Conservation (phyloP, 148 eudicot species). For the Euryodendron excelsum region DNA sequence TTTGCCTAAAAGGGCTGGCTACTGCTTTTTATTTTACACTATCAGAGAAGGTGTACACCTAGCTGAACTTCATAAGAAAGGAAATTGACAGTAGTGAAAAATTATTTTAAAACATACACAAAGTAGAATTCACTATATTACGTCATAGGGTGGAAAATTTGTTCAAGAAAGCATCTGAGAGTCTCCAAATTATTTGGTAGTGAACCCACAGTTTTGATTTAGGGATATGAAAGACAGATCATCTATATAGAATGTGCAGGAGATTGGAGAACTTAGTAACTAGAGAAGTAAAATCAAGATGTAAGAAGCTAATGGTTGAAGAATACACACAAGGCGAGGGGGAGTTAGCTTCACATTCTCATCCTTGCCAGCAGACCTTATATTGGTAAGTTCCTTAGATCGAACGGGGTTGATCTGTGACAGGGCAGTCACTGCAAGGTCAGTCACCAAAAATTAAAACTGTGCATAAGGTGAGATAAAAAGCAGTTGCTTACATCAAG, state of each 20-base stretch:
- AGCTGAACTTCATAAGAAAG: not conserved
- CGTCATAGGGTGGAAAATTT: not conserved
- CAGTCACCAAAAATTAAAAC: not conserved
- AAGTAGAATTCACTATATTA: not conserved
- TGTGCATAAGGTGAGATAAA: not conserved
- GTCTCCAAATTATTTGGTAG: not conserved
- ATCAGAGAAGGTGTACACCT: not conserved
- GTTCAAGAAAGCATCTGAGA: not conserved
- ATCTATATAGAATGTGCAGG: not conserved
- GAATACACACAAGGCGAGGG: constrained; percentile 78
- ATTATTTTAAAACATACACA: not conserved
- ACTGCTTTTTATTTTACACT: not conserved
- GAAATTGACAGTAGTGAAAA: not conserved
- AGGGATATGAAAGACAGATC: not conserved
- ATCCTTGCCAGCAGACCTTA: constrained; percentile 79
- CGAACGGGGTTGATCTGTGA: constrained; percentile 86
- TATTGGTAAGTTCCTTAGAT: constrained; percentile 72
- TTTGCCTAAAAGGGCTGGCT: not conserved
- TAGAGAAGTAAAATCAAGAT: constrained; percentile 14
- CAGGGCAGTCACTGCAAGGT: not conserved
- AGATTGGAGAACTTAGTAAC: not conserved
- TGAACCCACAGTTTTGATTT: not conserved
- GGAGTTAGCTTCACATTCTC: constrained; percentile 90
- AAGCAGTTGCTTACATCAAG: constrained; percentile 71
- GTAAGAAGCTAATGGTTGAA: constrained; percentile 4